Conservation (phyloP, 352 stramenopile species). For the Phytopythium mirpurense region DNA sequence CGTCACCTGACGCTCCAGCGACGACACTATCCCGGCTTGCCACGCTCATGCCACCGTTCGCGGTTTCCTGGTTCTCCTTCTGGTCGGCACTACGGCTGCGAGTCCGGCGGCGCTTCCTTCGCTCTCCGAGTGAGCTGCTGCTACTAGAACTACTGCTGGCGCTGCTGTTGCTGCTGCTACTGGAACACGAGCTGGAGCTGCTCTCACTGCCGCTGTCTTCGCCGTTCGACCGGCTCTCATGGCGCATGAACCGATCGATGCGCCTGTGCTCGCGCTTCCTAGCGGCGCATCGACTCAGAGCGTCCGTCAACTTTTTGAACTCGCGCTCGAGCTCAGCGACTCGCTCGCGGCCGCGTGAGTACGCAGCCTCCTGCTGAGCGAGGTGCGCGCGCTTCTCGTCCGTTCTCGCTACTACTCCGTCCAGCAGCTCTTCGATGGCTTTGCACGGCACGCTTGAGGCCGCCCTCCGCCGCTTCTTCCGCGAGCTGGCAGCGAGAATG, state of each 20-base stretch:
- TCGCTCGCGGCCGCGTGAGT: conserved; percentile 20
- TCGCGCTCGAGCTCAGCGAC: conserved; percentile 29
- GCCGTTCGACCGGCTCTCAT: conserved; percentile 8
- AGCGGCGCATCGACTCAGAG: conserved; percentile 32
- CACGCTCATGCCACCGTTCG: neutral
- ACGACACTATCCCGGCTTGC: too few species aligned
- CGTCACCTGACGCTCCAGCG: neutral
- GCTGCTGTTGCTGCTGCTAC: conserved; percentile 3
- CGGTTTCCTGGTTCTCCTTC: neutral
- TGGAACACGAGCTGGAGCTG: neutral
- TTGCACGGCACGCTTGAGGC: neutral
- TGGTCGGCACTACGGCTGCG: neutral
- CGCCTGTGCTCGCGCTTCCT: conserved; percentile 26
- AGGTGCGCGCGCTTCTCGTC: conserved; percentile 35
- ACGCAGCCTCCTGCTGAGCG: conserved; percentile 24
- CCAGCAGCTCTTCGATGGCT: neutral
- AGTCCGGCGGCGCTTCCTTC: neutral
- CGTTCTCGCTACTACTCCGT: conserved; percentile 13
- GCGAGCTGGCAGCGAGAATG: neutral
- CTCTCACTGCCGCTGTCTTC: conserved; percentile 12
- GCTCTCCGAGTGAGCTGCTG: neutral
- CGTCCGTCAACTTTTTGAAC: conserved; percentile 28
- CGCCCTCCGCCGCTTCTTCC: neutral
- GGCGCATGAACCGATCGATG: conserved; percentile 26
- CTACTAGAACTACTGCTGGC: neutral